Evolutionary conservation across 2,329 filamentous ascomycete species (phyloP).

Genomic region (Fusarium austroafricanum): DNA sequence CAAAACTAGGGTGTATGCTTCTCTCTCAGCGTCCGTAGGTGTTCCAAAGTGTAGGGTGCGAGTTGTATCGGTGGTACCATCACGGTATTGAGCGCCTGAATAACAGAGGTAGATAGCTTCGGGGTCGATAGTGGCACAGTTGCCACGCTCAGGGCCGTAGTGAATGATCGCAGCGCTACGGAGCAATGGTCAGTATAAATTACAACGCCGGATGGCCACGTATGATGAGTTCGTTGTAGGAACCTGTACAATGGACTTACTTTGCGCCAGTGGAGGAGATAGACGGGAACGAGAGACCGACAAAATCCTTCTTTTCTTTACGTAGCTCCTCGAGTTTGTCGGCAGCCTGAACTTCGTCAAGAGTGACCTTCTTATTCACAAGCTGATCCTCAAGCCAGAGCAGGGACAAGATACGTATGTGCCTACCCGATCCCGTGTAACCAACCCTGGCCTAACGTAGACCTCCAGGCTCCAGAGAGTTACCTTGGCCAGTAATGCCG

Average conservation of each 20-base stretch:
- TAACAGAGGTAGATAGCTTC: slow-evolving; percentile 93
- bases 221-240: not conserved
- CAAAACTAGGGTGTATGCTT: slow-evolving; percentile 91
- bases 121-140: slow-evolving; percentile 85
- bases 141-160: slow-evolving; percentile 87
- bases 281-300: slow-evolving; percentile 92
- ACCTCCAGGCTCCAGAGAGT: too few species aligned
- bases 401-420: not conserved
- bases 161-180: slow-evolving; percentile 92
- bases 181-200: slow-evolving; percentile 4
- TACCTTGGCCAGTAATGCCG: too few species aligned
- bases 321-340: slow-evolving; percentile 87
- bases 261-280: slow-evolving; percentile 92
- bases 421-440: not conserved
- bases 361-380: slow-evolving; percentile 73
- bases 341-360: slow-evolving; percentile 92
- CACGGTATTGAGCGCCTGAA: slow-evolving; percentile 94
- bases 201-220: not conserved
- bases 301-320: slow-evolving; percentile 77
- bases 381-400: slow-evolving; percentile 87
- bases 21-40: slow-evolving; percentile 84
- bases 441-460: not conserved
- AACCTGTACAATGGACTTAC: slow-evolving; percentile 55
- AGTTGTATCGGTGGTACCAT: slow-evolving; percentile 96
- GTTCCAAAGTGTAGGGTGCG: slow-evolving; percentile 91